Base-by-base conservation (phyloP, 2,329 filamentous ascomycete genomes). In the Beauveria scarabaeidicola region DNA sequence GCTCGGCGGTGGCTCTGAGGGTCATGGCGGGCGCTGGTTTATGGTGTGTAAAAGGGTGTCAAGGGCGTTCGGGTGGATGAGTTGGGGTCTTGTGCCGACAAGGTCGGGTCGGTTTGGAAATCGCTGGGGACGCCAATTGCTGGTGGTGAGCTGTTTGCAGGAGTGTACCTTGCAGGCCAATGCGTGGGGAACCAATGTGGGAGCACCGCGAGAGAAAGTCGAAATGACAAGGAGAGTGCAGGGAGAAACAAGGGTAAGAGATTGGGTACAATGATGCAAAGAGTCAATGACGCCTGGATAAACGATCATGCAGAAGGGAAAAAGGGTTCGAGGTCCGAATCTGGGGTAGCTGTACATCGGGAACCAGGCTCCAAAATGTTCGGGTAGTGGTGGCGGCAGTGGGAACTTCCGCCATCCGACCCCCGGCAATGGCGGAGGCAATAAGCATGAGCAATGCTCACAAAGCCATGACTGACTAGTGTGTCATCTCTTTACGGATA, bases 1-100 rank as follows among this genome's bases (percentile, higher is more conserved):
- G 85, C 69, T 87, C 82, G 66, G 86, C 84, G 63, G 93, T 78
- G 69, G 90, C 90, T 44, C 66, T 66, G 61, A 67, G 64, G 21
- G 43, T 58, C 60, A 61, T 61, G 41, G 58, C 11, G 52, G 32
- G 5, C 11, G 32, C 32, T 15, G 13, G 32, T 36, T 0, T 15
- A 6, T 36, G 29, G 2, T 3, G 11, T 36, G 32, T 15, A 3
- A 36, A 13, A 3, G 13, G 5, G 32, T 36, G 5, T 15, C 32
- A 36, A 5, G 3, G 11, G 32, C 5, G 13, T 36, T 13, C 1
- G 11, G 32, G 32, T 15, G 32, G 32, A 15, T 15, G 32, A 6
- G 5, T 15, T 36, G 32, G 13, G 4, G 32, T 15, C 32, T 36
- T 36, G 32, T 15, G 32, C 32, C 32, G 32, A 36, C 32, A 36